Evolutionary conservation across 78 protist species (phyloP).

Genomic region (Dictyostelium intermedium): DNA sequence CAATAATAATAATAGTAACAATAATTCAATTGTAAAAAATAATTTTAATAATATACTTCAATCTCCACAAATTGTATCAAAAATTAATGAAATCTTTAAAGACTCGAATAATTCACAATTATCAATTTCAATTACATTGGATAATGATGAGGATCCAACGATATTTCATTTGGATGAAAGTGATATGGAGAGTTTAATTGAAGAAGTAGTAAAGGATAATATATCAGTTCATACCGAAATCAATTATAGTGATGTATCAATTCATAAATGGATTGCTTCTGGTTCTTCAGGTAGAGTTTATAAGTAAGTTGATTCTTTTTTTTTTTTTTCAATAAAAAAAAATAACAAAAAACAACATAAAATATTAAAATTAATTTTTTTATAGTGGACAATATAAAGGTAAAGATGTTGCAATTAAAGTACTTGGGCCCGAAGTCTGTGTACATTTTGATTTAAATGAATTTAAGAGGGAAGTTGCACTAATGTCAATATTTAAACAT

Average conservation of each 20-base stretch:
- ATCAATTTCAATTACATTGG: neutral
- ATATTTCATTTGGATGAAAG: neutral
- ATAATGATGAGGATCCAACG: neutral
- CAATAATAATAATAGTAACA: neutral
- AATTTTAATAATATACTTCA: neutral
- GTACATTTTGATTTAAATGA: conserved; percentile 47
- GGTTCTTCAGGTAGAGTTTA: conserved; percentile 66
- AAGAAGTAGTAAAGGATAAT: conserved; percentile 46
- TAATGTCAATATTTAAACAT: conserved; percentile 64
- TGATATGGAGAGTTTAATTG: conserved; percentile 33
- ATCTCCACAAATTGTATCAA: conserved; percentile 10
- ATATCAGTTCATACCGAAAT: conserved; percentile 45
- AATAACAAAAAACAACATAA: no score
- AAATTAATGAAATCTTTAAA: neutral
- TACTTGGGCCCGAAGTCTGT: conserved; percentile 52
- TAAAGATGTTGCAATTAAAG: conserved; percentile 62
- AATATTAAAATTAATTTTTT: no score
- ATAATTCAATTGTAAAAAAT: neutral
- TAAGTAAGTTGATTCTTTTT: no score
- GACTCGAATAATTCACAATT: neutral
- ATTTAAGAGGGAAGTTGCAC: conserved; percentile 53
- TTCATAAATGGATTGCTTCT: conserved; percentile 52
- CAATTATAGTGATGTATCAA: neutral
- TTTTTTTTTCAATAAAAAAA: no score
- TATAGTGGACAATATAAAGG: conserved; percentile 38